phyloP scores from a whole-genome alignment of 306 rosid species.

The Lathyrus oleraceus region DNA sequence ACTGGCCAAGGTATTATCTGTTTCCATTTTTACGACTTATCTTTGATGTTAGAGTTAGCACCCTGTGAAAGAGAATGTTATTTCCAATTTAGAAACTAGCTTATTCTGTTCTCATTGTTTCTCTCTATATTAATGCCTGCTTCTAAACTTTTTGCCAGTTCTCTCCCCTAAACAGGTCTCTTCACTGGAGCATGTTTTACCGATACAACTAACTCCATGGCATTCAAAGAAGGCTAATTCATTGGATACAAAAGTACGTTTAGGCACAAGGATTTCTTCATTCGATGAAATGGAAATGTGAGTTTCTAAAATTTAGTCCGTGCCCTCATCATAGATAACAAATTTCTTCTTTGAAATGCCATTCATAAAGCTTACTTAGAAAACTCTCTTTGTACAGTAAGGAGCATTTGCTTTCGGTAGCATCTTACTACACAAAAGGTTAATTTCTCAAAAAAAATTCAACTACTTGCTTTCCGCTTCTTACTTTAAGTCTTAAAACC shows the following conservation, averaged over 20 bases:
- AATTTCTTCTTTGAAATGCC: constrained; percentile 31
- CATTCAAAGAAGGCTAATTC: constrained; percentile 49
- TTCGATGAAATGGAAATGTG: constrained; percentile 66
- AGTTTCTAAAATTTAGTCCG: constrained; percentile 41
- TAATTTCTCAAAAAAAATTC: constrained; percentile 21
- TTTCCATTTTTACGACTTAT: constrained; percentile 20
- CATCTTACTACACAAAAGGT: constrained; percentile 70
- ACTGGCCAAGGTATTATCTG: constrained; percentile 67
- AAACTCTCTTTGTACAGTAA: constrained; percentile 29
- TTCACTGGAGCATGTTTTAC: constrained; percentile 73
- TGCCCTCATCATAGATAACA: constrained; percentile 14
- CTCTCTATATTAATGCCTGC: constrained; percentile 38
- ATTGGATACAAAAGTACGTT: constrained; percentile 45
- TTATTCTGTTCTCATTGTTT: not conserved
- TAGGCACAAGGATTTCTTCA: constrained; percentile 80
- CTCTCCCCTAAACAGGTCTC: constrained; percentile 87
- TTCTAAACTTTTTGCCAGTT: constrained; percentile 74
- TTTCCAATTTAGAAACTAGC: constrained; percentile 12
- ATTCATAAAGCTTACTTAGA: constrained; percentile 7
- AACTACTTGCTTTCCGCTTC: constrained; percentile 30
- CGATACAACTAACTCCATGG: constrained; percentile 52
- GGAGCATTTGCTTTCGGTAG: constrained; percentile 68
- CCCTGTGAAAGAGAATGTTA: constrained; percentile 11
- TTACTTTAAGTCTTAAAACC: constrained; percentile 15
- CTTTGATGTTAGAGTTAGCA: not conserved